phyloP scores from a whole-genome alignment of 352 stramenopile genomes.

The Phytophthora sp. region DNA sequence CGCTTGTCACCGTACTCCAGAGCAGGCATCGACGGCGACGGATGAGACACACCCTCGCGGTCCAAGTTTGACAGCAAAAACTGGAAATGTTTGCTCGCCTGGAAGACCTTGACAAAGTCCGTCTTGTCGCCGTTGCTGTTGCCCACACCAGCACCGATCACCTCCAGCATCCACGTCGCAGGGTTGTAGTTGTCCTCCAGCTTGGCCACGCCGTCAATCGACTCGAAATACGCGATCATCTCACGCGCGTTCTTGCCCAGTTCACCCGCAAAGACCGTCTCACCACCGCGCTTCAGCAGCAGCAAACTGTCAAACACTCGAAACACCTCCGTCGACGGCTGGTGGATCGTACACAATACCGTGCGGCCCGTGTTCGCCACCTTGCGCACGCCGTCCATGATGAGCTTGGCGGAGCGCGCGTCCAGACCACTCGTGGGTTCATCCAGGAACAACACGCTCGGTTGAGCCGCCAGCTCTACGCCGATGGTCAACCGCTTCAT shows the following conservation, averaged over 20 bases:
- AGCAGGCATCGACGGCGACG: conserved; percentile 32
- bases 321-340: conserved; percentile 90
- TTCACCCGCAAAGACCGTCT: conserved; percentile 59
- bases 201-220: conserved; percentile 38
- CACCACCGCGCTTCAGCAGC: conserved; percentile 39
- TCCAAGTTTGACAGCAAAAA: conserved; percentile 41
- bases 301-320: conserved; percentile 34
- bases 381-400: no score
- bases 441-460: no score
- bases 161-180: conserved; percentile 45
- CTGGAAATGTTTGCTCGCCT: conserved; percentile 30
- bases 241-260: conserved; percentile 45
- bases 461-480: no score
- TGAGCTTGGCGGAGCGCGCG: no score
- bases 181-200: conserved; percentile 83
- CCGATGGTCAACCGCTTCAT: no score
- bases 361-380: conserved; percentile 75
- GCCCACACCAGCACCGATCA: conserved; percentile 55
- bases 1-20: conserved; percentile 45
- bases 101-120: conserved; percentile 48
- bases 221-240: conserved; percentile 39
- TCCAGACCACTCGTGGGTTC: no score
- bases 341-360: conserved; percentile 93
- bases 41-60: conserved; percentile 35
- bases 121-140: conserved; percentile 33